A percentile compares a stretch with the other conserved stretches of the same genome.
phyloP scores from a whole-genome alignment of 2,329 filamentous ascomycete genomes.

The Paecilomyces sp. region DNA sequence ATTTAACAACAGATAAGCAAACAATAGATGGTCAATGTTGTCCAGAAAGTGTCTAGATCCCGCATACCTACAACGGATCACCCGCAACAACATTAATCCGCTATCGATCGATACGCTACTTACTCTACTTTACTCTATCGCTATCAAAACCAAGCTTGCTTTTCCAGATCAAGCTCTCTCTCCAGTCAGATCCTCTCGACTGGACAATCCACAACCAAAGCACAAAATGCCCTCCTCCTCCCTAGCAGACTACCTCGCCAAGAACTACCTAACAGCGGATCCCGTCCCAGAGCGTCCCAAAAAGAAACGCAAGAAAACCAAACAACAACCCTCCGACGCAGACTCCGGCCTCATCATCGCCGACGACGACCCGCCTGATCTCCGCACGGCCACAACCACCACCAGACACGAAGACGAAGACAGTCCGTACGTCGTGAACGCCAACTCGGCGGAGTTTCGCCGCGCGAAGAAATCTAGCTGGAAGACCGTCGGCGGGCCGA shows the following conservation, averaged over 20 bases:
- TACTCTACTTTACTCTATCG: neutral
- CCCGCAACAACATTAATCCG: conserved; percentile 17
- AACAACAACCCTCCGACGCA: conserved; percentile 36
- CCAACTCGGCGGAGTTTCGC: conserved; percentile 48
- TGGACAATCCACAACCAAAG: neutral
- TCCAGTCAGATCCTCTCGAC: neutral
- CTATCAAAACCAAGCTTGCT: neutral
- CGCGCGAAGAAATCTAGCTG: conserved; percentile 72
- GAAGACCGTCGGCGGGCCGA: conserved; percentile 59
- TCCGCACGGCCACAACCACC: conserved; percentile 20
- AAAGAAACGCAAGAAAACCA: conserved; percentile 51
- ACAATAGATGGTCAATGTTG: too few relatives aligned
- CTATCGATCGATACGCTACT: conserved; percentile 8
- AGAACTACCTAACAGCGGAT: conserved; percentile 77
- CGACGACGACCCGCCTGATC: conserved; percentile 33
- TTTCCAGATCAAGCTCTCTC: conserved; percentile 34
- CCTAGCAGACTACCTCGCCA: conserved; percentile 79
- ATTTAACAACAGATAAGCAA: too few relatives aligned
- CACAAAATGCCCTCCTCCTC: conserved; percentile 44
- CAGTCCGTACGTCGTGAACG: conserved; percentile 21
- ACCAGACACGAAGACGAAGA: conserved; percentile 31
- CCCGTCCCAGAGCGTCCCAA: conserved; percentile 40
- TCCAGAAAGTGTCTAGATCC: neutral
- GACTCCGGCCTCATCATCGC: conserved; percentile 30
- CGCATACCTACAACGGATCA: conserved; percentile 1